These are phyloP conservation scores for Spirogloea muscicola DNA, from an alignment of 139 green algal genomes.

Conservation along the genomic window DNA sequence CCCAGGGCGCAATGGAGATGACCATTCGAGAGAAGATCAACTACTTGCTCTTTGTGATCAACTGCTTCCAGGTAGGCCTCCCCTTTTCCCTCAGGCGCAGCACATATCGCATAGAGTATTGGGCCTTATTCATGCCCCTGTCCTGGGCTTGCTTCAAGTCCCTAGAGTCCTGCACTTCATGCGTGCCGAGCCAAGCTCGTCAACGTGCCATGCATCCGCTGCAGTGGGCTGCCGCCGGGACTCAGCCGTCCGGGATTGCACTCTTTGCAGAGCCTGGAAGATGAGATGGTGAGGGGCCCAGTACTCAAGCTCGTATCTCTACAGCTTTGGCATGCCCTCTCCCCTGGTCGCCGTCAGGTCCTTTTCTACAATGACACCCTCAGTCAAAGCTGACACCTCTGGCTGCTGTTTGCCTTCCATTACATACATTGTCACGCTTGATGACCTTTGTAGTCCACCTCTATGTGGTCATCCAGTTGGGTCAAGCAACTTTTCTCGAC, in stretches of 20 bases:
- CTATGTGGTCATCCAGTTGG: no score
- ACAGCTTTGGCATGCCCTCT: conserved; percentile 82
- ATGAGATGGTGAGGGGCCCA: conserved; percentile 69
- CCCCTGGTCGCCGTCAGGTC: conserved; percentile 69
- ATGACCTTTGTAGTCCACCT: no score
- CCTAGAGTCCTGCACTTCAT: neutral
- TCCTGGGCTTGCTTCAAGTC: neutral
- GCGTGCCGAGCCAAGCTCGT: neutral
- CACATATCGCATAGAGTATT: neutral
- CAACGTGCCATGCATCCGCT: neutral
- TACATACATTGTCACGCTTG: no score
- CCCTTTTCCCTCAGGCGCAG: neutral
- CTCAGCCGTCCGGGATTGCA: neutral
- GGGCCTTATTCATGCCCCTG: neutral
- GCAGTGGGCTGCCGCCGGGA: neutral
- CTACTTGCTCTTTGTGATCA: conserved; percentile 82
- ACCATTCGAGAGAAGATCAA: conserved; percentile 66
- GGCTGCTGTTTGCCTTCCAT: no score
- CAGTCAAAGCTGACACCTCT: no score
- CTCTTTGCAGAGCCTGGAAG: conserved; percentile 64
- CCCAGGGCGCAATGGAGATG: conserved; percentile 38
- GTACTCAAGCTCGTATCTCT: conserved; percentile 77
- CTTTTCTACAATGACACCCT: no score
- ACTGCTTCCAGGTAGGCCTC: conserved; percentile 70
- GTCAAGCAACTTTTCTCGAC: no score